Percentiles rank a stretch among this genome's conserved stretches.
Conservation (phyloP, 441 rosid genomes). For the Mallotus japonicus region DNA sequence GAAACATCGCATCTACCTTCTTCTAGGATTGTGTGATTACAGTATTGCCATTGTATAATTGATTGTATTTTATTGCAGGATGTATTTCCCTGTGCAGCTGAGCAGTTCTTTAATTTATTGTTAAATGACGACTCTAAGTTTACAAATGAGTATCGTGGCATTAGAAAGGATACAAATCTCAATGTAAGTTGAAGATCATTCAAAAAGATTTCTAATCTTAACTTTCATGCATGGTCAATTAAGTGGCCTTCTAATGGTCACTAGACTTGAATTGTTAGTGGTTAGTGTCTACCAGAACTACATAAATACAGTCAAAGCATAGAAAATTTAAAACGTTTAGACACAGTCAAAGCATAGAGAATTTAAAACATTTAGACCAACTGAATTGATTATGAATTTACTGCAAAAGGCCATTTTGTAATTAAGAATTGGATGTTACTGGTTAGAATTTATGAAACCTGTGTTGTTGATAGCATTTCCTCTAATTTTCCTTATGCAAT, state of each 20-base stretch:
- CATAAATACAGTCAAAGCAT: neutral
- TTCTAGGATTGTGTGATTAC: slow-evolving; percentile 18
- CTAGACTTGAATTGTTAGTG: neutral
- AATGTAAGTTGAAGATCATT: slow-evolving; percentile 48
- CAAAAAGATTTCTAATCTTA: neutral
- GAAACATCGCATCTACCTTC: slow-evolving; percentile 20
- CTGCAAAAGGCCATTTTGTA: neutral
- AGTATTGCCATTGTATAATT: slow-evolving; percentile 20
- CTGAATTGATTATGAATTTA: neutral
- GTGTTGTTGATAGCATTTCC: neutral
- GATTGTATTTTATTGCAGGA: slow-evolving; percentile 48
- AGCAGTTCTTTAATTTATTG: slow-evolving; percentile 58
- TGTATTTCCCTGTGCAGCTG: slow-evolving; percentile 72
- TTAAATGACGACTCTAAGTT: slow-evolving; percentile 70
- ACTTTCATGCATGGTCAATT: slow-evolving; percentile 6
- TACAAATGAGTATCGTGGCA: slow-evolving; percentile 61
- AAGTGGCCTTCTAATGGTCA: neutral
- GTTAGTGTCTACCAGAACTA: no score
- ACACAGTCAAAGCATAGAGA: no score
- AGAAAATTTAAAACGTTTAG: neutral
- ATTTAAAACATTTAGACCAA: neutral
- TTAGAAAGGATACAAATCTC: slow-evolving; percentile 78
- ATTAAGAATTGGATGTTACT: neutral
- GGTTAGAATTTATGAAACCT: neutral
- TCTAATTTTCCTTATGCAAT: neutral